These are phyloP conservation scores for Colletotrichum kahawae DNA, from an alignment of 2,329 filamentous ascomycete species.

Conservation along the genomic window DNA sequence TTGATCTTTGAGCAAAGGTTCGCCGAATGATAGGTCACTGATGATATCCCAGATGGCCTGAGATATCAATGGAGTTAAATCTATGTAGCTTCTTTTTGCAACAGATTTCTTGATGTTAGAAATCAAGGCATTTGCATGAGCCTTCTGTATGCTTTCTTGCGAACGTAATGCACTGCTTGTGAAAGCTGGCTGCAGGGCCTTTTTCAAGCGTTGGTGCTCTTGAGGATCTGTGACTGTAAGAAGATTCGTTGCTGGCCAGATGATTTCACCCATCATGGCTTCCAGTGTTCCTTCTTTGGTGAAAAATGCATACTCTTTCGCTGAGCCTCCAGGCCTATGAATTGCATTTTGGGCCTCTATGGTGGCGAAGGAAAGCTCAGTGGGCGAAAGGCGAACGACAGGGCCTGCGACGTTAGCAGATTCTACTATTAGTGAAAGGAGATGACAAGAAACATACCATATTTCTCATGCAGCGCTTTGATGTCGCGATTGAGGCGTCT, in stretches of 20 bases:
- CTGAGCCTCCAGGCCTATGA: background rate
- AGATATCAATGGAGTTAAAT: background rate
- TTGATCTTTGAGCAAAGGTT: background rate
- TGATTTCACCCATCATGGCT: conserved; percentile 6
- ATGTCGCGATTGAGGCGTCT: background rate
- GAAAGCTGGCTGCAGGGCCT: background rate
- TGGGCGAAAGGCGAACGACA: background rate
- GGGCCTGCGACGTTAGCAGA: background rate
- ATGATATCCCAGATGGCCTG: background rate
- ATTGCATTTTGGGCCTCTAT: background rate
- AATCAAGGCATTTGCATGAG: background rate
- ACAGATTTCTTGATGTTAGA: background rate
- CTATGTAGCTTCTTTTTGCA: background rate
- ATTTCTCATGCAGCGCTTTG: background rate
- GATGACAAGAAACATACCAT: background rate
- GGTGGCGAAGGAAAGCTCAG: background rate
- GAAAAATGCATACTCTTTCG: background rate
- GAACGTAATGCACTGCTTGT: background rate
- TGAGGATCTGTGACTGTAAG: background rate
- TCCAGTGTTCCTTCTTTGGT: conserved; percentile 6
- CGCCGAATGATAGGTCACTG: background rate
- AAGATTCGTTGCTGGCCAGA: conserved; percentile 4
- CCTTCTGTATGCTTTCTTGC: background rate
- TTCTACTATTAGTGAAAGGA: background rate
- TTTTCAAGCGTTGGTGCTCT: background rate